These are phyloP conservation scores for Seiridium cupressi DNA, from an alignment of 2,329 filamentous ascomycete genomes.

Conservation along the genomic window DNA sequence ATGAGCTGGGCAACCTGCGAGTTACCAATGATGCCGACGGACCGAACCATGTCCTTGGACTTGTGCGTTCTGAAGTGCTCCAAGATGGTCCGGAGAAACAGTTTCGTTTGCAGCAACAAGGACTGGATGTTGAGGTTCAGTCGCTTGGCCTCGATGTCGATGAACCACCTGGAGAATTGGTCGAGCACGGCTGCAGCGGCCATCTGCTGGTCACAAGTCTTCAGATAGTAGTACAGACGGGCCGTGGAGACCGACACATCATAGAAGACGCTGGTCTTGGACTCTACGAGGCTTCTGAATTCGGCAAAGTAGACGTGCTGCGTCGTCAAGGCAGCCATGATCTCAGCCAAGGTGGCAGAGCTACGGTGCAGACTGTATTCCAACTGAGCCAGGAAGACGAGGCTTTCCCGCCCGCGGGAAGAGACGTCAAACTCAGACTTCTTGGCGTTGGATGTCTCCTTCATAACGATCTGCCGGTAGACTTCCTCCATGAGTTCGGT, in stretches of 20 bases:
- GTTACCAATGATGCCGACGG: slow-evolving; percentile 32
- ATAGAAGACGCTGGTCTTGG: slow-evolving; percentile 33
- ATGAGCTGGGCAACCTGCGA: slow-evolving; percentile 25
- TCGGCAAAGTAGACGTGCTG: slow-evolving; percentile 38
- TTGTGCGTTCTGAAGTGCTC: slow-evolving; percentile 31
- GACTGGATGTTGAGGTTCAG: slow-evolving; percentile 22
- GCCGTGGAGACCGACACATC: slow-evolving; percentile 30
- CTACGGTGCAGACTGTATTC: slow-evolving; percentile 34
- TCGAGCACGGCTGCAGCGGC: slow-evolving; percentile 25
- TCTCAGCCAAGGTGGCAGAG: slow-evolving; percentile 34
- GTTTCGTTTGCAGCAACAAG: slow-evolving; percentile 19
- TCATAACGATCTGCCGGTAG: slow-evolving; percentile 35
- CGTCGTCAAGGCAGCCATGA: slow-evolving; percentile 40
- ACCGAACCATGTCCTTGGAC: slow-evolving; percentile 31
- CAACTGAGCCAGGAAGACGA: slow-evolving; percentile 43
- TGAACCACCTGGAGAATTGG: slow-evolving; percentile 30
- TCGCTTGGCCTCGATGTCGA: slow-evolving; percentile 27
- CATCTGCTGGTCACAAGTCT: slow-evolving; percentile 19
- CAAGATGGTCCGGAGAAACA: slow-evolving; percentile 29
- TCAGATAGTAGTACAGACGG: slow-evolving; percentile 31
- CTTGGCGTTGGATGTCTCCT: slow-evolving; percentile 28
- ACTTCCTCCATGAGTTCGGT: slow-evolving; percentile 32
- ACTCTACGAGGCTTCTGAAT: slow-evolving; percentile 32
- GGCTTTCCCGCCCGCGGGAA: slow-evolving; percentile 28
- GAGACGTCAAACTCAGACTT: slow-evolving; percentile 29